Base-by-base conservation (phyloP, 495 filamentous ascomycete genomes). In the Daldinia loculata region DNA sequence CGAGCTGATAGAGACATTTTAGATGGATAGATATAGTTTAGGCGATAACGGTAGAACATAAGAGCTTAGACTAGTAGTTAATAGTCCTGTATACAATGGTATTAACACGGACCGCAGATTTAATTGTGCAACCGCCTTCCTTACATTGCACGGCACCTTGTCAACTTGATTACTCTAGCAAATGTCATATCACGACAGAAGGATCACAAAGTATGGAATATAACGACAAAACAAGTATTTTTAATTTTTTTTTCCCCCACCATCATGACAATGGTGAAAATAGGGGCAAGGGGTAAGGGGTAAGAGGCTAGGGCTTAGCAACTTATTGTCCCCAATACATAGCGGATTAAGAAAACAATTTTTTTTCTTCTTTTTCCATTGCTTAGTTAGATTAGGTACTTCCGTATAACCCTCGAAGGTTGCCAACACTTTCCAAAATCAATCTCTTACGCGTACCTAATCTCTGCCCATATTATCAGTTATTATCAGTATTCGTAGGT, bases 1-100 rank as follows among this genome's bases (percentile, higher is more conserved):
- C 60, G 24, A 67, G 17, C 26, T 67, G 41, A 67, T 62, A 61
- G 48, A 32, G 27, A 30, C 4, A 15, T 17, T 22, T 56, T 65
- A 56, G 26, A 55, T 43, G 19, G 60, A 53, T 32, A 19, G 52
- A 50, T 55, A 6, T 48, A 52, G 39, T 48, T 48, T 66, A 61
- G 56, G 57, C 4, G 56, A 9, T 22, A 48, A 62, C 50, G 29
- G 17, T 36, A 63, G 63, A 66, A 26, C 38, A 56, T 57, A 66
- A 17, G 63, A 24, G 29, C 27, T 50, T 36, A 39, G 38, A 39
- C 15, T 38, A 55, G 9, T 19, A 43, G 19, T 68, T 19, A 43
- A 27, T 68, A 34, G 34, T 2, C 22, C 52, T 69, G 52, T 56
- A 58, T 59, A 60, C 48, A 45, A 56, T 34, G 7, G 17, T 56